These are phyloP conservation scores for Ceratobasidium sp. DNA, from an alignment of 1,284 basidiomycete genomes.

Conservation along the genomic window DNA sequence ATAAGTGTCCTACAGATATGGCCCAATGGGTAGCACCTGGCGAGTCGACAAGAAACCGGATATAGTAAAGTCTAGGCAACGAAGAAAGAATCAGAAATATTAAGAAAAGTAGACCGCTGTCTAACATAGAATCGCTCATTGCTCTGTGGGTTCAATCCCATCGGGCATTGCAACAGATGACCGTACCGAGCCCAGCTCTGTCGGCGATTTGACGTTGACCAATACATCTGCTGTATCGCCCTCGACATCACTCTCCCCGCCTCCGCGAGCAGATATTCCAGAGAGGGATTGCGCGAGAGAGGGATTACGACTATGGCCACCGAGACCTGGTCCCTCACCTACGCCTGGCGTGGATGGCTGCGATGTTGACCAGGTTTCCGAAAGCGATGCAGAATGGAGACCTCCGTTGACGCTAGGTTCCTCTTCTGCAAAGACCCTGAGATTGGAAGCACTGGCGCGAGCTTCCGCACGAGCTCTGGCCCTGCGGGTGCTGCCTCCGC, in stretches of 20 bases:
- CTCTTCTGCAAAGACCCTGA: constrained; percentile 22
- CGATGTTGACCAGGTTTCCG: constrained; percentile 20
- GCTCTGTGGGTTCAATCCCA: constrained; percentile 19
- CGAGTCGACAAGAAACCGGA: constrained; percentile 18
- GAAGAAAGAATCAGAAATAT: not conserved
- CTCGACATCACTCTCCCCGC: constrained; percentile 22
- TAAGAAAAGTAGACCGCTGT: not conserved
- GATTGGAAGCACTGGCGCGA: constrained; percentile 32
- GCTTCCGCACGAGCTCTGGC: constrained; percentile 29
- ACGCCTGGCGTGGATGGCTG: constrained; percentile 27
- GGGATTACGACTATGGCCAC: constrained; percentile 24
- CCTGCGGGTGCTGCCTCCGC: constrained; percentile 29
- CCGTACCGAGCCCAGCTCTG: constrained; percentile 35
- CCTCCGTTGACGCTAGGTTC: not conserved
- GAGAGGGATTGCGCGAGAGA: constrained; percentile 24
- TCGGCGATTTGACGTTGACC: constrained; percentile 33
- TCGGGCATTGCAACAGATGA: constrained; percentile 20
- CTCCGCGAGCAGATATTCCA: constrained; percentile 1
- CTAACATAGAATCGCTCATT: not conserved
- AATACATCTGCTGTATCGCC: constrained; percentile 6
- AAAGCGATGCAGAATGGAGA: constrained; percentile 31
- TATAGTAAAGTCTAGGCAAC: constrained; percentile 3
- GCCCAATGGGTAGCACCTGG: constrained; percentile 12
- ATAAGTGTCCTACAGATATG: constrained; percentile 34
- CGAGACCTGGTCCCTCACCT: constrained; percentile 7